Conservation (phyloP, 108 stramenopile species). For the Bacterosira constricta region DNA sequence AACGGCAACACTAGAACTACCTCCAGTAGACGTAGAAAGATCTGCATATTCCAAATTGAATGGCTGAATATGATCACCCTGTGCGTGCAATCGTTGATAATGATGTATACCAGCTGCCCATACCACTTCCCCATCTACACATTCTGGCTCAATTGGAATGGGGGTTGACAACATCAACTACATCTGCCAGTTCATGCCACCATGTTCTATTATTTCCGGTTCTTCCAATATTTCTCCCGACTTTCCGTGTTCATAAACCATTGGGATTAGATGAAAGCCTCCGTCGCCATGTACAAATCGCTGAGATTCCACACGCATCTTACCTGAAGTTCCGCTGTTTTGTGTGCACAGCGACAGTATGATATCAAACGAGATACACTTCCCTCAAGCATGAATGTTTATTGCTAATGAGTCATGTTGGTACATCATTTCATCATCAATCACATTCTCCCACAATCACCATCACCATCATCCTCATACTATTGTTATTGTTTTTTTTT, state of each 20-base stretch:
- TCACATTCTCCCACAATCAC: no score
- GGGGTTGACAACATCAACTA: slow-evolving; percentile 27
- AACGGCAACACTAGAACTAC: slow-evolving; percentile 6
- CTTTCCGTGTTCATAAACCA: slow-evolving; percentile 21
- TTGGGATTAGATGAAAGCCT: not conserved
- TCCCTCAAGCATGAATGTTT: no score
- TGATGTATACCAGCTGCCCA: slow-evolving; percentile 20
- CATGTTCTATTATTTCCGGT: slow-evolving; percentile 1
- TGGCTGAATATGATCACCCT: slow-evolving; percentile 1
- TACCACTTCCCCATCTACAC: slow-evolving; percentile 24
- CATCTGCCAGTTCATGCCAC: slow-evolving; percentile 12
- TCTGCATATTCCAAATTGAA: slow-evolving; percentile 20
- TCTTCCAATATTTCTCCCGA: slow-evolving; percentile 23
- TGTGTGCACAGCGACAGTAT: no score
- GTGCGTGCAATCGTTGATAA: slow-evolving; percentile 8
- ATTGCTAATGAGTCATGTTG: no score
- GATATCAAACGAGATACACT: no score
- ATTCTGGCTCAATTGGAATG: slow-evolving; percentile 18
- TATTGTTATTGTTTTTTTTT: no score
- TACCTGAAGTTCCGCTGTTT: no score
- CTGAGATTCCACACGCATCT: no score
- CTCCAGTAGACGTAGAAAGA: no score
- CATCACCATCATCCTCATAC: no score
- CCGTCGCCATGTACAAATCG: slow-evolving; percentile 5
- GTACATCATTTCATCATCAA: no score